Evolutionary conservation across 805 yeast genomes (phyloP), one percentile per base, ranked within the genome.

Genomic region (Zygosaccharomyces bailii): DNA sequence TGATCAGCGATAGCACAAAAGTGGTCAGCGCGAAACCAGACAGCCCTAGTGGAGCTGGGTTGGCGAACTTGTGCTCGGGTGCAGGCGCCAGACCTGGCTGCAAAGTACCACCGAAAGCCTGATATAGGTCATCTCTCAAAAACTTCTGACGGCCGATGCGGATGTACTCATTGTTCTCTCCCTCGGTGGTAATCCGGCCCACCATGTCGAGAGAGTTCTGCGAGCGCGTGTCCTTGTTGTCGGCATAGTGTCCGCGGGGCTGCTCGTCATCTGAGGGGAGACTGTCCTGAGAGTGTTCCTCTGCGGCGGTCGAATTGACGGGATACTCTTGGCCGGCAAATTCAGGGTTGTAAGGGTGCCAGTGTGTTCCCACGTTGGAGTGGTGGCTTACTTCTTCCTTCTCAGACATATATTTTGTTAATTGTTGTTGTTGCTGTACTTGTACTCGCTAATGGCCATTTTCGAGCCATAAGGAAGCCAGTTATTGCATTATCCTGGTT

Each of bases 71-170:
- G 54, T 80, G 79, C 10, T 67, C 60, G 5, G 89, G 75, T 5
- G 78, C 74, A 10, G 73, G 69, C 33, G 75, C 59, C 41, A 69
- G 32, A 70, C 86, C 89, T 10, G 91, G 86, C 53, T 80, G 81
- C 60, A 84, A 66, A 10, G 82, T 73, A 80, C 96, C 95, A 61
- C 95, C 96, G 51, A 83, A 83, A 1, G 89, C 89, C 19, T 64
- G 63, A 34, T 70, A 64, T 44, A 83, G 69, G 39, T 83, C 90
- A 43, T 72, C 65, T 54, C 74, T 76, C 45, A 77, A 70, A 47
- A 82, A 86, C 61, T 74, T 79, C 48, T 82, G 80, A 54, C 78
- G 73, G 4, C 95, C 95, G 51, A 86, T 75, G 51, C 70, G 78
- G 46, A 86, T 72, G 57, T 77, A 80, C 32, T 82, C 82, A 23